Evolutionary conservation across 805 yeast genomes (phyloP).

Genomic region (Ogataea thermomethanolica): DNA sequence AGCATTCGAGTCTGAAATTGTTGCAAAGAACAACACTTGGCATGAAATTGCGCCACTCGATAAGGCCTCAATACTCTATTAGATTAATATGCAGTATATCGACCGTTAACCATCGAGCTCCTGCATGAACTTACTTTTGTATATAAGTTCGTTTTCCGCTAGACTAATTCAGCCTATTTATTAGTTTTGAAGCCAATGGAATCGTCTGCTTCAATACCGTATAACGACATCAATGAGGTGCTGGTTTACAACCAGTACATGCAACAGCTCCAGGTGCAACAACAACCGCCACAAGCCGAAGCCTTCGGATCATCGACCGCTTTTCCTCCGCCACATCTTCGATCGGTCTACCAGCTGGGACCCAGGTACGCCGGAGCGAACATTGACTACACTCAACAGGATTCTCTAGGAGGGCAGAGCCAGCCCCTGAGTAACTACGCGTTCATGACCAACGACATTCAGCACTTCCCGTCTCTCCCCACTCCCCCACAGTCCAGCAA

Average conservation of each 20-base stretch:
- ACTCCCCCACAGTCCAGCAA: constrained; percentile 12
- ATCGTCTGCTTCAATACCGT: constrained; percentile 11
- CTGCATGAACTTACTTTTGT: constrained; percentile 1
- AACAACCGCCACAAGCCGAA: constrained; percentile 2
- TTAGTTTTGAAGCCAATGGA: constrained; percentile 8
- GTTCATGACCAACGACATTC: not conserved
- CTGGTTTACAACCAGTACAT: constrained; percentile 14
- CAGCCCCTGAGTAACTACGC: constrained; percentile 4
- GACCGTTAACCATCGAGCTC: constrained; percentile 1
- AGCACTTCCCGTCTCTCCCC: constrained; percentile 12
- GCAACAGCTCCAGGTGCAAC: constrained; percentile 11
- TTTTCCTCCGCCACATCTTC: not conserved
- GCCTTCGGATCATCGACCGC: not conserved
- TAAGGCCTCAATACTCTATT: not conserved
- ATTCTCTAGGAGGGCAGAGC: not conserved
- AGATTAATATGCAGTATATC: constrained; percentile 1
- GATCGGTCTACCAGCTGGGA: constrained; percentile 1
- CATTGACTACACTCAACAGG: not conserved
- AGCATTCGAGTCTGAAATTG: not conserved
- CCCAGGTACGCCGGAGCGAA: constrained; percentile 2
- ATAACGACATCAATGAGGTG: constrained; percentile 14
- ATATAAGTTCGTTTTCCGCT: not conserved
- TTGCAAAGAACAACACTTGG: constrained; percentile 2
- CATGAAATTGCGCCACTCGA: constrained; percentile 5
- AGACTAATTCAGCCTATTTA: not conserved